Evolutionary conservation across 169 alveolate genomes (phyloP).

Genomic region (Plasmodium chabaudi): DNA sequence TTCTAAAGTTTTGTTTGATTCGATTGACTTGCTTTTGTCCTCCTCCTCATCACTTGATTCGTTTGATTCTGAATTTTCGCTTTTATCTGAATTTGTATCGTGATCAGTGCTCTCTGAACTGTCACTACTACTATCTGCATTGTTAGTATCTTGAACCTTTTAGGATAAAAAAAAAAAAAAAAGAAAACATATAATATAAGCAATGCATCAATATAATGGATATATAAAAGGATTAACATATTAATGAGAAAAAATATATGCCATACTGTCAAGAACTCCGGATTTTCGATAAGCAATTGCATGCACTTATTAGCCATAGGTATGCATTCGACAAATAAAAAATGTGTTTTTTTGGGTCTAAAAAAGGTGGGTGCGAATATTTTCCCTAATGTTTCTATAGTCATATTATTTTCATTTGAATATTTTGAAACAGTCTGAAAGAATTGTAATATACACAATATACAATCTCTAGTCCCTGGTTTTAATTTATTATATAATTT

Average conservation of each 20-base stretch:
- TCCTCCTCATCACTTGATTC: background rate
- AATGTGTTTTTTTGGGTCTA: constrained; percentile 37
- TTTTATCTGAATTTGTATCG: constrained; percentile 11
- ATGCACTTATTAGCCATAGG: constrained; percentile 46
- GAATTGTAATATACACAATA: constrained; percentile 45
- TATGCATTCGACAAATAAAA: constrained; percentile 44
- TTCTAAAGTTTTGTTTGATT: background rate
- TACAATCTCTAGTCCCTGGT: constrained; percentile 43
- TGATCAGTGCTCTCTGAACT: constrained; percentile 15
- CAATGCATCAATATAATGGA: background rate
- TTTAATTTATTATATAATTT: constrained; percentile 50
- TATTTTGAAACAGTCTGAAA: constrained; percentile 46
- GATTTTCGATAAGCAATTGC: constrained; percentile 48
- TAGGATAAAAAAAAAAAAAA: background rate
- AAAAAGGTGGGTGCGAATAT: constrained; percentile 52
- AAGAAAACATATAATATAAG: background rate
- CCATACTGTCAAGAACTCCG: constrained; percentile 41
- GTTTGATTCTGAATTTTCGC: background rate
- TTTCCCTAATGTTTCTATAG: constrained; percentile 30
- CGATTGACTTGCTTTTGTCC: background rate
- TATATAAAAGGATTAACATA: background rate
- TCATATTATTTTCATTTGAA: constrained; percentile 73
- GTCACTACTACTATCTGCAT: constrained; percentile 1
- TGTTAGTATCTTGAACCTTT: background rate
- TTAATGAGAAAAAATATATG: background rate